Evolutionary conservation across 2,329 filamentous ascomycete species (phyloP).

Genomic region (Balansia obtecta): DNA sequence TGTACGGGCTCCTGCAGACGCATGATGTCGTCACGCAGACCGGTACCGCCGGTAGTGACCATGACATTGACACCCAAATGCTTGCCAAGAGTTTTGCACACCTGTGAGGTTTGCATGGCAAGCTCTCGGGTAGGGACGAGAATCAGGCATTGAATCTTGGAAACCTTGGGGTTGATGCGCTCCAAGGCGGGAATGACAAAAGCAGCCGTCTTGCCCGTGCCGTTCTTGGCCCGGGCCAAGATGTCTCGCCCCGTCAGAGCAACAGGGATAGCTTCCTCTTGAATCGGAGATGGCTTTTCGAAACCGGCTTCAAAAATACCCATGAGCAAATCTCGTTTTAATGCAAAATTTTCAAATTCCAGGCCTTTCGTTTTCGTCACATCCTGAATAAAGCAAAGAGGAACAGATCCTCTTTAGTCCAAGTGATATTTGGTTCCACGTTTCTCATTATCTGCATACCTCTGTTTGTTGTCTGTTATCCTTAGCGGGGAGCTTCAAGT

Average conservation of each 20-base stretch:
- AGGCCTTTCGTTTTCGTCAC: constrained; percentile 95
- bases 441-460: constrained; percentile 28
- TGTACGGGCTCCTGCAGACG: constrained; percentile 89
- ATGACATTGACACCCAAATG: constrained; percentile 96
- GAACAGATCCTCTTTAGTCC: constrained; percentile 7
- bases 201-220: constrained; percentile 94
- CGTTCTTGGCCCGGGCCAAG: constrained; percentile 93
- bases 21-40: constrained; percentile 91
- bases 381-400: constrained; percentile 47
- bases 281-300: constrained; percentile 96
- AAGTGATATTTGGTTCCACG: constrained; percentile 5
- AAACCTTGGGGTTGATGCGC: constrained; percentile 90
- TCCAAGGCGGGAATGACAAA: constrained; percentile 94
- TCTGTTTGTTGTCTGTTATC: constrained; percentile 74
- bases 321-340: constrained; percentile 94
- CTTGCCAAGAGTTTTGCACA: constrained; percentile 97
- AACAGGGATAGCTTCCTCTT: constrained; percentile 98
- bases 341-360: constrained; percentile 93
- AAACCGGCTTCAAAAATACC: constrained; percentile 98
- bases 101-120: constrained; percentile 95
- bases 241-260: constrained; percentile 92
- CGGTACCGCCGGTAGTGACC: constrained; percentile 96
- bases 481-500: constrained; percentile 57
- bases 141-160: constrained; percentile 92
- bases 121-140: constrained; percentile 94